Evolutionary conservation across 1,284 basidiomycete species (phyloP), one percentile per base, ranked within the genome.

Genomic region (Puccinia polysora): DNA sequence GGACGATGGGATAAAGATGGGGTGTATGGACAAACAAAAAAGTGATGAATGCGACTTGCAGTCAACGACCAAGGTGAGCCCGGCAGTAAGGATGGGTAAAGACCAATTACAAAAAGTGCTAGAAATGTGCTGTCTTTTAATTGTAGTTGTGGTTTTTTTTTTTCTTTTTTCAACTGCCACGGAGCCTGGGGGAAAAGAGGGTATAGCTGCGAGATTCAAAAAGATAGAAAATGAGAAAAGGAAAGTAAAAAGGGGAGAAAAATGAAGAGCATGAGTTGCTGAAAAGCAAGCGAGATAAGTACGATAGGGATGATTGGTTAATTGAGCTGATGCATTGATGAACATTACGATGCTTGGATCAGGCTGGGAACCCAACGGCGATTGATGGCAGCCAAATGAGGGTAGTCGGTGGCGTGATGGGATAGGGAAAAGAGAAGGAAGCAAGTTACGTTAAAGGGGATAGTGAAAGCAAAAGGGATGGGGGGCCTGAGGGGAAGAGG

Each of bases 301-400:
- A n/a, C n/a, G n/a, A n/a, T n/a, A 47, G 34, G 63, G 43, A 52
- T 47, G n/a, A 20, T n/a, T 65, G 63, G 15, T 36, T 65, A 12
- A 36, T 10, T 65, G 30, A 23, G 45, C 32, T 52, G 28, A 32
- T 63, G 59, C 30, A 38, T 63, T 63, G 59, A 63, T 63, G 59
- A 63, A 63, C 59, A 63, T 63, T 63, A 63, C 59, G 40, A 49
- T 63, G 43, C 59, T 62, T 3, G 28, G 34, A n/a, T 58, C 59
- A 62, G 43, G 32, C 59, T 30, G 40, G 36, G 25, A 63, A 25
- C 43, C 43, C 59, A 63, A 32, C n/a, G 10, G 20, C 14, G 59
- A 36, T 63, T 63, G 43, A 7, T 63, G 59, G 43, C 38, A 62
- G 28, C 38, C 25, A 25, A 47, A n/a, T 23, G 34, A 58, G 56